Evolutionary conservation across 495 filamentous ascomycete genomes (phyloP), one percentile per base, ranked within the genome.

Genomic region (Amniculicola lignicola): DNA sequence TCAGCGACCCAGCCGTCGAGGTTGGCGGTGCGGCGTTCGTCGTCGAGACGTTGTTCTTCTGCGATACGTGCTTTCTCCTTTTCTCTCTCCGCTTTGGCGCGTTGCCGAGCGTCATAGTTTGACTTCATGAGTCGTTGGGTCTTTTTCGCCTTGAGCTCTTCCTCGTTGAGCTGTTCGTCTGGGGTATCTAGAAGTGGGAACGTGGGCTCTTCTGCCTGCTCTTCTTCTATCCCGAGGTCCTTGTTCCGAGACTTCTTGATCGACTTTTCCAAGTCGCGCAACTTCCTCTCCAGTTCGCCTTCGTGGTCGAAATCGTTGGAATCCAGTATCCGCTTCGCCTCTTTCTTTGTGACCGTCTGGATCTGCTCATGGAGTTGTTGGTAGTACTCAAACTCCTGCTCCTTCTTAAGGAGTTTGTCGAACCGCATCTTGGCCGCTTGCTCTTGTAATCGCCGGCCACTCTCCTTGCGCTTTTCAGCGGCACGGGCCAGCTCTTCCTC

Each of bases 391-490:
- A 97, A 72, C 63, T 97, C 92, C 67, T 95, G 82, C 70, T 98
- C 93, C 70, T 96, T 97, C 63, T 87, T 87, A 65, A 96, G 88
- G 19, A 98, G 75, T 69, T 94, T 90, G 38, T 98, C 94, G 4
- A 98, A 72, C 15, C 93, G 81, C 87, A 95, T 95, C 68, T 94
- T 96, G 2, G 93, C 92, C 0, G 93, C 94, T 67, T 98, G 93
- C 63, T 96, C 93, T 66, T 98, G 93, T 16, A 98, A 69, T 27
- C 94, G 77, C 44, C 92, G 80, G 1, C 93, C 93, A 62, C 88
- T 90, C 70, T 97, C 93, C 64, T 92, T 92, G 64, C 92, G 87
- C 65, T 89, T 82, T 72, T 98, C 93, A 12, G 90, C 90, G 52
- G 92, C 87, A 11, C 82, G 75, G 3, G 85, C 87, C 5, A 98